Percentiles rank a stretch among this genome's conserved stretches.
Conservation (phyloP, 1,284 basidiomycete species). For the Takashimella tepidaria region DNA sequence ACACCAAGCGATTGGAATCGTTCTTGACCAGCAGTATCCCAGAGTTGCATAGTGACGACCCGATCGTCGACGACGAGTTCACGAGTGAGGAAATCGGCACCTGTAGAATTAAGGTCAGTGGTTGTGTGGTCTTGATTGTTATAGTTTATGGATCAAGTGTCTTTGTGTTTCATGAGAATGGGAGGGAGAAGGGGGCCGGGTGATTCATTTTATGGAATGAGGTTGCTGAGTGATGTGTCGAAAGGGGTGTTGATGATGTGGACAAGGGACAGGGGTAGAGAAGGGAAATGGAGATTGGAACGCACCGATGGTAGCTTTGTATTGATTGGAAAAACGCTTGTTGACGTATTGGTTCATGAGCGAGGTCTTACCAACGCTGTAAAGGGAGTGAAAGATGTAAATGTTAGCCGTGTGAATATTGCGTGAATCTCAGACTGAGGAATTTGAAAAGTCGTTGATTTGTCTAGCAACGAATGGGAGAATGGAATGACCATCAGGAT, state of each 20-base stretch:
- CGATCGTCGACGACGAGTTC: conserved; percentile 98
- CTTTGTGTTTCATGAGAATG: too few relatives aligned
- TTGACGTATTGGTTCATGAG: conserved; percentile 99
- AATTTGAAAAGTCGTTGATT: too few relatives aligned
- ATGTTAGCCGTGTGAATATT: conserved; percentile 1
- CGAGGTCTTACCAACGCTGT: conserved; percentile 97
- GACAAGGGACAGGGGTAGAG: not conserved
- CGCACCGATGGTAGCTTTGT: conserved; percentile 92
- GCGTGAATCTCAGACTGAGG: conserved; percentile 5
- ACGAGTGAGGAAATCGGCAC: conserved; percentile 75
- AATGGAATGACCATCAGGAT: too few relatives aligned
- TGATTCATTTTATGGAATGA: too few relatives aligned
- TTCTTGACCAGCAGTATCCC: conserved; percentile 99
- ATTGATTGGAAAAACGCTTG: conserved; percentile 99
- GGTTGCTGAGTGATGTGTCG: not conserved
- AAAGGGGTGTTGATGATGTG: not conserved
- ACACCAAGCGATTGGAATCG: conserved; percentile 98
- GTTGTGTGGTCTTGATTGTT: not conserved
- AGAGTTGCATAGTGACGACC: conserved; percentile 98
- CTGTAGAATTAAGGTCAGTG: conserved; percentile 30
- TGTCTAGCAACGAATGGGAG: too few relatives aligned
- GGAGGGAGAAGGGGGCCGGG: too few relatives aligned
- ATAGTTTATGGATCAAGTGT: too few relatives aligned
- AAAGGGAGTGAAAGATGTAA: conserved; percentile 16
- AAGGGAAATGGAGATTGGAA: conserved; percentile 1